Evolutionary conservation across 495 filamentous ascomycete genomes (phyloP).

Genomic region (Coniosporium apollinis): DNA sequence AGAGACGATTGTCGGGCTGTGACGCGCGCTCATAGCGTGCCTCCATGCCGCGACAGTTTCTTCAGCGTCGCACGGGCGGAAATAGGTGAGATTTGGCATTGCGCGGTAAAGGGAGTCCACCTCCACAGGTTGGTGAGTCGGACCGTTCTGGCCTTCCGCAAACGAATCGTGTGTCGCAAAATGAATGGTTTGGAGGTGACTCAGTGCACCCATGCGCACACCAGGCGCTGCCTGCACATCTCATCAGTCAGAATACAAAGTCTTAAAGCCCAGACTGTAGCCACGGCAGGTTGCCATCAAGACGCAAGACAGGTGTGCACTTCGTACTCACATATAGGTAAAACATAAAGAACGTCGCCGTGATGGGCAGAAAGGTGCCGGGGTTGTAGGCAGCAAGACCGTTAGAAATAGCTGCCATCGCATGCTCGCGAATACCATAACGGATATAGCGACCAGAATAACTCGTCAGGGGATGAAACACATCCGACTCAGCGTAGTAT

Average conservation of each 20-base stretch:
- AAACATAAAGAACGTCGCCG: slow-evolving; percentile 32
- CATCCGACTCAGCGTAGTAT: not conserved
- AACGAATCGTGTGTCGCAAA: slow-evolving; percentile 2
- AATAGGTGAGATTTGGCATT: slow-evolving; percentile 1
- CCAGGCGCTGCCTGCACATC: not conserved
- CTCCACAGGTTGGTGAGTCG: slow-evolving; percentile 1
- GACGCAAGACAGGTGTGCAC: no score
- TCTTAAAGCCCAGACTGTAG: no score
- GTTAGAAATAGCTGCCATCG: slow-evolving; percentile 36
- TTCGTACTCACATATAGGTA: no score
- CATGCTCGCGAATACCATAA: slow-evolving; percentile 36
- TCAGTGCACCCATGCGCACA: slow-evolving; percentile 1
- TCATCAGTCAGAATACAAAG: not conserved
- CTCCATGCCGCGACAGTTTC: not conserved
- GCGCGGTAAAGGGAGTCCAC: not conserved
- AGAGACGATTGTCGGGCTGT: not conserved
- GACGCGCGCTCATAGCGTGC: not conserved
- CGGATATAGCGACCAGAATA: slow-evolving; percentile 29
- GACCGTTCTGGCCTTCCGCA: not conserved
- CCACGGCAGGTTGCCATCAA: no score
- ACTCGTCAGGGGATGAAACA: not conserved
- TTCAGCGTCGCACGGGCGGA: slow-evolving; percentile 1
- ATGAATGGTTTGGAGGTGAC: not conserved
- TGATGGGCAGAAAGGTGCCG: slow-evolving; percentile 35
- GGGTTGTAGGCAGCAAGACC: slow-evolving; percentile 35